A percentile compares a stretch with the other conserved stretches of the same genome.
Conservation (phyloP, 2,329 filamentous ascomycete genomes). For the Phialophora chinensis region DNA sequence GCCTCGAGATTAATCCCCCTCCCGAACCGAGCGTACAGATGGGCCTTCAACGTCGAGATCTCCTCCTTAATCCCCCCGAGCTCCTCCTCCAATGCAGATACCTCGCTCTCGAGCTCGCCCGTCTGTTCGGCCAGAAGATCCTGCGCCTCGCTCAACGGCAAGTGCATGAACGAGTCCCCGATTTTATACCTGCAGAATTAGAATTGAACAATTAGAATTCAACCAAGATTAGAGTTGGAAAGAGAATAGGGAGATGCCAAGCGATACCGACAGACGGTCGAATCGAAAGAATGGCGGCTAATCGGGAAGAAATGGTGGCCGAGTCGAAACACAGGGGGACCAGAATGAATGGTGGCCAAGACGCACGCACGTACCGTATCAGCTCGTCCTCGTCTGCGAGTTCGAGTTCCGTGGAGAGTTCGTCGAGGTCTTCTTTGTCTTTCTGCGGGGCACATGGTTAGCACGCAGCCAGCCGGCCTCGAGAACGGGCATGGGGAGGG, state of each 20-base stretch:
- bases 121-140: constrained; percentile 77
- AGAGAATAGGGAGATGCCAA: background rate
- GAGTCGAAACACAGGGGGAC: too few species aligned
- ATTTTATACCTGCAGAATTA: constrained; percentile 82
- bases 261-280: background rate
- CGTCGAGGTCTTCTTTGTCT: constrained; percentile 97
- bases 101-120: constrained; percentile 76
- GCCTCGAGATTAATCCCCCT: constrained; percentile 91
- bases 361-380: constrained; percentile 71
- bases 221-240: constrained; percentile 5
- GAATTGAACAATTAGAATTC: background rate
- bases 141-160: constrained; percentile 83
- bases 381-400: constrained; percentile 90
- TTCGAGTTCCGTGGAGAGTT: constrained; percentile 88
- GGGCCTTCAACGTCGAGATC: constrained; percentile 87
- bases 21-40: constrained; percentile 92
- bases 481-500: background rate
- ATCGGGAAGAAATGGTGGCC: background rate
- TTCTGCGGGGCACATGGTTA: constrained; percentile 66
- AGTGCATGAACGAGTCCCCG: constrained; percentile 90
- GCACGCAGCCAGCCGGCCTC: background rate
- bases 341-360: constrained; percentile 1
- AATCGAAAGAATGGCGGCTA: too few species aligned
- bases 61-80: constrained; percentile 78
- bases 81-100: constrained; percentile 76